These are phyloP conservation scores for Jasminum sambac DNA, from an alignment of 257 asterid species.

Conservation along the genomic window DNA sequence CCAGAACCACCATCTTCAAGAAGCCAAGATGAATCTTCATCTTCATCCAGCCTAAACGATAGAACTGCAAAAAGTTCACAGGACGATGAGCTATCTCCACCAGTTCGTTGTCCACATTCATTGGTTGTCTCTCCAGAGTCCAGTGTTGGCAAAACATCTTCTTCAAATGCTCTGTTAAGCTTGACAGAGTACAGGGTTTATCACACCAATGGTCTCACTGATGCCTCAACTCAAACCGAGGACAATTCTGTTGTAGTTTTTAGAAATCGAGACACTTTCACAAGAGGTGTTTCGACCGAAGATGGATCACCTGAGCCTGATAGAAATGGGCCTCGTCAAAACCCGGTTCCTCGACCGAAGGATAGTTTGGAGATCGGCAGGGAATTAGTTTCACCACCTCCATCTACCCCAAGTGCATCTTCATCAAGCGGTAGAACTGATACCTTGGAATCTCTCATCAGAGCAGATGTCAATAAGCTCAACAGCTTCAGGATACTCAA, in stretches of 20 bases:
- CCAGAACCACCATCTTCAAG: slow-evolving; percentile 83
- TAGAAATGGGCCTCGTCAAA: slow-evolving; percentile 27
- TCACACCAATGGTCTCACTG: slow-evolving; percentile 70
- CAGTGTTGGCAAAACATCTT: slow-evolving; percentile 54
- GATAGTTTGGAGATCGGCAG: slow-evolving; percentile 50
- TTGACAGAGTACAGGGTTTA: slow-evolving; percentile 76
- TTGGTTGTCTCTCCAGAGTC: slow-evolving; percentile 67
- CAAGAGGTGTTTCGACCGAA: slow-evolving; percentile 75
- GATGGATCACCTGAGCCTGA: slow-evolving; percentile 51
- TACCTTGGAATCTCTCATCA: slow-evolving; percentile 86
- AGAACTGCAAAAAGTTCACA: slow-evolving; percentile 65
- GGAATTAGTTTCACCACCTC: slow-evolving; percentile 67
- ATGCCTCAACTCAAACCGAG: slow-evolving; percentile 96
- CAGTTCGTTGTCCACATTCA: slow-evolving; percentile 54
- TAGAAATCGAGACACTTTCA: slow-evolving; percentile 50
- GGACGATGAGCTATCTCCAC: slow-evolving; percentile 72
- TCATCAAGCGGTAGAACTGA: slow-evolving; percentile 75
- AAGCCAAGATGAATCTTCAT: slow-evolving; percentile 85
- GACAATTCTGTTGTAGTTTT: slow-evolving; percentile 43
- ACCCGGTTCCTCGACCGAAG: slow-evolving; percentile 36
- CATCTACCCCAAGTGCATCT: slow-evolving; percentile 70
- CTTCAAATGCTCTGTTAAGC: slow-evolving; percentile 73
- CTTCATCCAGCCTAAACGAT: slow-evolving; percentile 78
- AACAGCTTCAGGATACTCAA: slow-evolving; percentile 76
- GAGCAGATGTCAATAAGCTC: slow-evolving; percentile 76